A percentile compares a stretch with the other conserved stretches of the same genome.
Evolutionary conservation across 2,329 filamentous ascomycete species (phyloP).

Genomic region (Fusarium compactum): DNA sequence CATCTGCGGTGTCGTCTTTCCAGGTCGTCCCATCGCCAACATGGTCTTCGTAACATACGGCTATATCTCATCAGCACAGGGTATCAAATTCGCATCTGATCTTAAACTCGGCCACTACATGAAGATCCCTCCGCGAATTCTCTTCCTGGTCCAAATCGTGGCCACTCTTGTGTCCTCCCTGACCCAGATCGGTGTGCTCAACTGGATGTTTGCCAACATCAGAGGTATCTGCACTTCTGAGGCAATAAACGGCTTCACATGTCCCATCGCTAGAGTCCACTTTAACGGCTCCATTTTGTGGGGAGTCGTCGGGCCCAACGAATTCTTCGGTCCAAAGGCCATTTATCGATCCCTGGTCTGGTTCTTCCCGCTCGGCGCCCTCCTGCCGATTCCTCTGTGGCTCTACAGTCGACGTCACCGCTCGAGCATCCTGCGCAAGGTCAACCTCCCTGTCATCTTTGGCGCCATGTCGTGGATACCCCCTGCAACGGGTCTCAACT

Average conservation of each 20-base stretch:
- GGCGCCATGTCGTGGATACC: slow-evolving; percentile 89
- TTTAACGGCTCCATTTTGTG: slow-evolving; percentile 92
- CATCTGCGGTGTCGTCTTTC: slow-evolving; percentile 84
- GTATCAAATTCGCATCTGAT: slow-evolving; percentile 89
- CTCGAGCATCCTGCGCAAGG: slow-evolving; percentile 75
- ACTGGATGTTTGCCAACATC: slow-evolving; percentile 89
- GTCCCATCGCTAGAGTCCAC: slow-evolving; percentile 86
- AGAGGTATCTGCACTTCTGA: slow-evolving; percentile 80
- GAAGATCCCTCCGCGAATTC: slow-evolving; percentile 84
- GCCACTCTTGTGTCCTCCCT: slow-evolving; percentile 81
- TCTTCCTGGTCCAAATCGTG: slow-evolving; percentile 82
- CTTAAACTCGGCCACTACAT: slow-evolving; percentile 90
- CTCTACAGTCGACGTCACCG: slow-evolving; percentile 71
- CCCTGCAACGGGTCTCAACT: slow-evolving; percentile 87
- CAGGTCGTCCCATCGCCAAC: slow-evolving; percentile 87
- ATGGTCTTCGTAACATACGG: slow-evolving; percentile 96
- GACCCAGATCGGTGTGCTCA: slow-evolving; percentile 85
- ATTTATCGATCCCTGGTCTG: slow-evolving; percentile 83
- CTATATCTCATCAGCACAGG: slow-evolving; percentile 89
- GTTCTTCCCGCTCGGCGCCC: slow-evolving; percentile 82
- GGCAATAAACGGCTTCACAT: slow-evolving; percentile 89
- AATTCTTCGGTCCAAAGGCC: slow-evolving; percentile 83
- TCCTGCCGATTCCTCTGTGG: slow-evolving; percentile 81
- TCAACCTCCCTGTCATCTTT: slow-evolving; percentile 86
- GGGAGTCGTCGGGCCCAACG: slow-evolving; percentile 85